Base-by-base conservation (phyloP, 1,139 yeast species). In the Sugiyamaella novakii region DNA sequence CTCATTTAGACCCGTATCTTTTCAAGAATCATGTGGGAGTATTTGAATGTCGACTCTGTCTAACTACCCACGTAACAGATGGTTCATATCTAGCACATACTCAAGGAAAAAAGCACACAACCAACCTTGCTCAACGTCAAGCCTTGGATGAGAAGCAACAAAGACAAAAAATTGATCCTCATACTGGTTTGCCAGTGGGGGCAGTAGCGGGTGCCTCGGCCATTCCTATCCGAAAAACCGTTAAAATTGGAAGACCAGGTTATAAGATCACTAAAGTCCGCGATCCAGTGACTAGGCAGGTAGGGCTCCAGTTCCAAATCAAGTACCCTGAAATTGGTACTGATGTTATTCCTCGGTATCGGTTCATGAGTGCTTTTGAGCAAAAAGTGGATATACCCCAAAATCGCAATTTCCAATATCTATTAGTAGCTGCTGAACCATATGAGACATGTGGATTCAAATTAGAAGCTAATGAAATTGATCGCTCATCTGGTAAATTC, bases 401-500 rank as follows among this genome's bases (percentile, higher is more conserved):
- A 6, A 74, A 76, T 53, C 71, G 75, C 46, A 59, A 68, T 49
- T 67, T 68, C 65, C 95, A 85, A 64, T 87, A 83, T 60, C 62
- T 88, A 54, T 79, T 87, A n/a, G 67, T 87, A 0, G 80, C 87
- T 21, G 94, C 87, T 0, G 95, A 87, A 61, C 96, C 96, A 1
- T 88, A 87, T 64, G 92, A 87, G 51, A 85, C 83, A 47, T 73
- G 86, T 12, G 84, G 83, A 2, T 73, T 88, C 55, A 81, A 85
- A 47, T 72, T 88, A 5, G 92, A 92, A 2, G 75, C 80, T 19
- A 72, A 68, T 24, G 75, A 76, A 27, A 78, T 83, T 17, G 85
- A 80, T 57, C 71, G 73, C 54, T 70, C 75, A 1, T 66, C 61
- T 2, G 72, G 75, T 2, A 70, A 69, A 44, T 77, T 79, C 49